Evolutionary conservation across 192 early-diverging fungal genomes (phyloP).

Genomic region (Mortierella hygrophila): DNA sequence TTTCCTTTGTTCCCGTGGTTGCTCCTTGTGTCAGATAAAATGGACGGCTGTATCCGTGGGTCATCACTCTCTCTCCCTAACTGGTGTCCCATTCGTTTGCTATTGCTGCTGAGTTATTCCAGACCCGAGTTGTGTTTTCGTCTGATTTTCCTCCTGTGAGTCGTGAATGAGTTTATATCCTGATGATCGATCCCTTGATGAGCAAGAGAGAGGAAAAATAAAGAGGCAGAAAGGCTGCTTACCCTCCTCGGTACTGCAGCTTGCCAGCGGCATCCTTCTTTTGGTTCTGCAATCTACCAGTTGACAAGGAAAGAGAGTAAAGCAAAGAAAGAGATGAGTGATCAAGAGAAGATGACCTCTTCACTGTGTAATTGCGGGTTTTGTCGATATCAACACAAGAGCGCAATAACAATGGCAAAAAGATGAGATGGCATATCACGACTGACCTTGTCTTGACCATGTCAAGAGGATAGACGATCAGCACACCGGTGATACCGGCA

Average conservation of each 20-base stretch:
- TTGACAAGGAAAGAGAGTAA: not conserved
- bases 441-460: slow-evolving; percentile 76
- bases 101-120: no score
- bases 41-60: not conserved
- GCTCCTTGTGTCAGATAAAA: not conserved
- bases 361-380: no score
- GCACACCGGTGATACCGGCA: slow-evolving; percentile 70
- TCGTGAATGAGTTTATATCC: no score
- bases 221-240: slow-evolving; percentile 9
- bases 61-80: not conserved
- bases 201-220: no score
- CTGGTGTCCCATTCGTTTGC: no score
- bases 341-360: not conserved
- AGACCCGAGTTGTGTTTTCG: no score
- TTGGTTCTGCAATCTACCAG: slow-evolving; percentile 69
- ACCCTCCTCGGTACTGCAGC: slow-evolving; percentile 65
- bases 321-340: not conserved
- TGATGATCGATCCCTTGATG: no score
- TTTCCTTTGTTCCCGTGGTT: not conserved
- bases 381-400: no score
- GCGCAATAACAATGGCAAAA: not conserved
- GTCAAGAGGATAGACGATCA: slow-evolving; percentile 76
- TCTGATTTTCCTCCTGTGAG: no score
- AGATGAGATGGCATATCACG: not conserved
- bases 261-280: slow-evolving; percentile 59